Evolutionary conservation across 345 rosid species (phyloP), one percentile per base, ranked within the genome.

Genomic region (Populus davidiana): DNA sequence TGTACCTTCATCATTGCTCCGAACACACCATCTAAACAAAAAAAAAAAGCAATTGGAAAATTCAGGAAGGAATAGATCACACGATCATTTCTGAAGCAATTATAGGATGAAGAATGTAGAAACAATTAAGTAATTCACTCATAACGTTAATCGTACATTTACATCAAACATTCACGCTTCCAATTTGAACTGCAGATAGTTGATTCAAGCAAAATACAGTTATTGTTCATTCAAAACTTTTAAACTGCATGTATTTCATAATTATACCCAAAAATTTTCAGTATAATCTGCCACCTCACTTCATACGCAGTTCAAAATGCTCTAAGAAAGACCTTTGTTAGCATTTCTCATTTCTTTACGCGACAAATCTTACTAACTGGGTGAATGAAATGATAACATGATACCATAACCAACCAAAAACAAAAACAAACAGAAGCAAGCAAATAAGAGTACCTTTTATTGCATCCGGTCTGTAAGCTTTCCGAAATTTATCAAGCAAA

Each of bases 1-100:
- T 80, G 14, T 80, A 94, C 95, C 90, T 92, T 88, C 98, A 92
- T 94, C 95, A 87, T 88, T 82, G 97, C 93, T 76, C 97, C 97
- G 75, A 91, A 94, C 10, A 93, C 67, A 52, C 97, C 97, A 79
- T 93, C 97, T 94, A 52, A 68, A 33, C 0, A 33, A 33, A 33
- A 33, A 33, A 4, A 33, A 33, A 33, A 33, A 33, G 36, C 10
- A 43, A 39, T 4, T 56, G 49, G 44, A 44, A 13, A 75, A 29
- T 5, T 50, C 56, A 50, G 56, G 56, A 50, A 50, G 56, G 0
- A 50, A 74, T 18, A 1, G 39, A 14, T 31, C 50, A 59, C 20
- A 17, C 14, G 18, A 67, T 43, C 5, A 8, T 52, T 67, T 21
- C 23, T 35, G n/a, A 35, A 18, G 35, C 14, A 50, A 16, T 8